Evolutionary conservation across 2,329 filamentous ascomycete species (phyloP), one percentile per base, ranked within the genome.

Genomic region (Cladosporium cucumerinum): DNA sequence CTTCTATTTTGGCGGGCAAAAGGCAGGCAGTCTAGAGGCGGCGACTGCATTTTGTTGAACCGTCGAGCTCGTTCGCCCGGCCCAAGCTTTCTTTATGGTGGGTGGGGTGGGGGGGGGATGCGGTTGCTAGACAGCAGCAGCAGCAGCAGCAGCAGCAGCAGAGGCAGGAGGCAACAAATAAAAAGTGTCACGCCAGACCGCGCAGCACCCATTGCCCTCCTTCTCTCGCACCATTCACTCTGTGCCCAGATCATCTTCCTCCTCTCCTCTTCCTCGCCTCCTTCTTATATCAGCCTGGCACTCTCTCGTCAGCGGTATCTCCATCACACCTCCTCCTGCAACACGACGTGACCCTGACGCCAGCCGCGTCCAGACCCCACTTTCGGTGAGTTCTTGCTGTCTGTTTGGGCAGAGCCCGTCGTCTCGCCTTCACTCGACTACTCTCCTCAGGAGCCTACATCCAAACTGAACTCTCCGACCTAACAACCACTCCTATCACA

Each of bases 321-420:
- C 51, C 51, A 32, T 18, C 32, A 43, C 59, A 62, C 59, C 57
- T 43, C 23, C 59, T 52, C 60, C 58, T 46, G 49, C 49, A 26
- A 55, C 25, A 21, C 59, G 59, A 57, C 54, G 54, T 39, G 30
- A 57, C 48, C 59, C 46, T 61, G 59, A 61, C 59, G 59, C 46
- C 48, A 51, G 46, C 59, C 28, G 46, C 59, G 48, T 36, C n/a
- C 30, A 26, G 58, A 61, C 60, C 60, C 60, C 60, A 55, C 60
- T 55, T 61, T 62, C 60, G 60, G 49, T 62, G 34, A 62, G 49
- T 62, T 62, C 49, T 54, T 55, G 49, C 48, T 62, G 34, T 39
- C 34, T 39, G 58, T 36, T 52, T 61, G 26, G 43, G n/a, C n/a
- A 43, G 25, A 54, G 51, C 51, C 16, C 39, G 23, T 58, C 28